Conservation (phyloP, 768 basidiomycete genomes). For the Collybia mongolica region DNA sequence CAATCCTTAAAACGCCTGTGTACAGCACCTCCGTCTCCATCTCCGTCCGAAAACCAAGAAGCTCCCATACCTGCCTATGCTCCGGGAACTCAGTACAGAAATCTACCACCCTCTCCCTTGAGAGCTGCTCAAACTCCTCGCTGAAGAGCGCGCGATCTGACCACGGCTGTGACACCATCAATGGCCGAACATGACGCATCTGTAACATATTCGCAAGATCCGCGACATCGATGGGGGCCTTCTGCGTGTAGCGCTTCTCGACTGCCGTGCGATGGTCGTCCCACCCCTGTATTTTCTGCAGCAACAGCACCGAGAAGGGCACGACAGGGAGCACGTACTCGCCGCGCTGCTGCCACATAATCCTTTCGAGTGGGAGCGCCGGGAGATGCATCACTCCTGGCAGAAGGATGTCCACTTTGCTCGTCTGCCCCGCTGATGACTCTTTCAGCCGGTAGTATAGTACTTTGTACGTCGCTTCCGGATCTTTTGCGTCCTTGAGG, state of each 20-base stretch:
- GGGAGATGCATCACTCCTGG: slow-evolving; percentile 19
- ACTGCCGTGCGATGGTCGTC: slow-evolving; percentile 12
- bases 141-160: slow-evolving; percentile 7
- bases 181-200: not conserved
- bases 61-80: slow-evolving; percentile 3
- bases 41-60: slow-evolving; percentile 8
- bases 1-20: too few species aligned
- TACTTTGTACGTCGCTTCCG: slow-evolving; percentile 10
- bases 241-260: slow-evolving; percentile 10
- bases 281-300: slow-evolving; percentile 19
- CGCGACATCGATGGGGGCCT: slow-evolving; percentile 12
- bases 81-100: slow-evolving; percentile 11
- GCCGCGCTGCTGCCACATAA: slow-evolving; percentile 1
- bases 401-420: slow-evolving; percentile 17
- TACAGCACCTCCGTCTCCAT: not conserved
- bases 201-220: slow-evolving; percentile 11
- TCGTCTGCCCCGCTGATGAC: not conserved
- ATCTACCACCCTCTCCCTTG: slow-evolving; percentile 8
- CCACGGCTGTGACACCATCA: slow-evolving; percentile 2
- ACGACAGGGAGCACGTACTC: slow-evolving; percentile 8
- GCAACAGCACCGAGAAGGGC: slow-evolving; percentile 13
- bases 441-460: slow-evolving; percentile 8
- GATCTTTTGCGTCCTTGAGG: slow-evolving; percentile 12
- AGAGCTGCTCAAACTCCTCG: slow-evolving; percentile 12
- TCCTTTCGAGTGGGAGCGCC: not conserved